Base-by-base conservation (phyloP, 257 asterid species). In the Cruciata laevipes region DNA sequence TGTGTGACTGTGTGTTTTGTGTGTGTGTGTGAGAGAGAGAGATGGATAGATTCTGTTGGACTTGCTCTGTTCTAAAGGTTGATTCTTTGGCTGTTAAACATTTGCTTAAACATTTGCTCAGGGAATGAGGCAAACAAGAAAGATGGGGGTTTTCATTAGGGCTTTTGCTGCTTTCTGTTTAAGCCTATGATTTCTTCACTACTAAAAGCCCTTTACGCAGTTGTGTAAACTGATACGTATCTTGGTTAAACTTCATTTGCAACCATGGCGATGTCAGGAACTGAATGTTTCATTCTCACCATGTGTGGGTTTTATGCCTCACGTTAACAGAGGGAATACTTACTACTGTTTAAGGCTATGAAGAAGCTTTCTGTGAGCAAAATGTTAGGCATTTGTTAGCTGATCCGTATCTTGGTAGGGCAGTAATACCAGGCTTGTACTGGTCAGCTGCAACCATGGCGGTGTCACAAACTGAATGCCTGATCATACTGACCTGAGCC, bases 101-200 rank as follows among this genome's bases (percentile, higher is more conserved):
- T n/a, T n/a, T n/a, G n/a, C n/a, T n/a, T n/a, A n/a, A n/a, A n/a
- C n/a, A n/a, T n/a, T n/a, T 42, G 59, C 69, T 44, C 59, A 44
- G 8, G 40, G 21, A 65, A 72, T 42, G 68, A 72, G 71, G 72
- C 38, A 12, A 72, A 30, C 61, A 18, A 47, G 66, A 42, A 61
- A 55, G 61, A 27, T 27, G 71, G 66, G 59, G 21, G 37, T 56
- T 12, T 18, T 21, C 11, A 1, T 3, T 25, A 44, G 71, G 67
- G 72, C 44, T 65, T 27, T 57, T 65, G 55, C 55, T 21, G 55
- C 30, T 66, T 53, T 61, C 61, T 72, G 44, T 35, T 55, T 31
- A 6, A 32, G 65, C 64, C 49, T 11, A 12, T 71, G 60, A 63
- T 53, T 63, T 71, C 35, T 55, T 31, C 14, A 24, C 1, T 44